Conservation (phyloP, 805 yeast species). For the Nakazawaea peltata region DNA sequence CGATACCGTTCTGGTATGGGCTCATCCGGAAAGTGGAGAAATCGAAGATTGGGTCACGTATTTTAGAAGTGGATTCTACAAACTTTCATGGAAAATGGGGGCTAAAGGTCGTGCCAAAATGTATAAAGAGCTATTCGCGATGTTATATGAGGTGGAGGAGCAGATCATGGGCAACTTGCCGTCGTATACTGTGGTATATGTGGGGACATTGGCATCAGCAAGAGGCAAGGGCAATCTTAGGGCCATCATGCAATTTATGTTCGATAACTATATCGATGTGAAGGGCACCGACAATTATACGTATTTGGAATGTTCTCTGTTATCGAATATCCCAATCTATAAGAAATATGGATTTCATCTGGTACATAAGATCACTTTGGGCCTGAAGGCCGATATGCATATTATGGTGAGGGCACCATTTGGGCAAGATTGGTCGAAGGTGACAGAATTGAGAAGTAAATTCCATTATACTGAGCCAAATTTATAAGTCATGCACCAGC, state of each 20-base stretch:
- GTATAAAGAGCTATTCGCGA: conserved; percentile 40
- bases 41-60: conserved; percentile 38
- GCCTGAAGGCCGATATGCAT: conserved; percentile 29
- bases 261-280: conserved; percentile 28
- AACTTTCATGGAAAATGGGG: conserved; percentile 40
- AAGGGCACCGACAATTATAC: conserved; percentile 23
- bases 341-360: conserved; percentile 32
- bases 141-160: conserved; percentile 39
- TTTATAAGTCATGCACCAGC: no score
- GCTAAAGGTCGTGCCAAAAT: conserved; percentile 38
- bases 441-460: conserved; percentile 16
- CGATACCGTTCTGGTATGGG: conserved; percentile 52
- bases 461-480: conserved; percentile 1
- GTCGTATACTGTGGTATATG: conserved; percentile 20
- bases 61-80: conserved; percentile 43
- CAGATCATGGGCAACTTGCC: conserved; percentile 33
- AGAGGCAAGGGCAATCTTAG: conserved; percentile 39
- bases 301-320: conserved; percentile 34
- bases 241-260: conserved; percentile 33
- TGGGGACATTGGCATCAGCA: conserved; percentile 27
- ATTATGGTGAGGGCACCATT: conserved; percentile 27
- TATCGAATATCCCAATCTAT: conserved; percentile 34
- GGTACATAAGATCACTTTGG: conserved; percentile 29
- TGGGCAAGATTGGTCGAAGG: conserved; percentile 20
- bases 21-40: conserved; percentile 29